phyloP scores from a whole-genome alignment of 768 basidiomycete genomes.

The Daedaleopsis sinensis region DNA sequence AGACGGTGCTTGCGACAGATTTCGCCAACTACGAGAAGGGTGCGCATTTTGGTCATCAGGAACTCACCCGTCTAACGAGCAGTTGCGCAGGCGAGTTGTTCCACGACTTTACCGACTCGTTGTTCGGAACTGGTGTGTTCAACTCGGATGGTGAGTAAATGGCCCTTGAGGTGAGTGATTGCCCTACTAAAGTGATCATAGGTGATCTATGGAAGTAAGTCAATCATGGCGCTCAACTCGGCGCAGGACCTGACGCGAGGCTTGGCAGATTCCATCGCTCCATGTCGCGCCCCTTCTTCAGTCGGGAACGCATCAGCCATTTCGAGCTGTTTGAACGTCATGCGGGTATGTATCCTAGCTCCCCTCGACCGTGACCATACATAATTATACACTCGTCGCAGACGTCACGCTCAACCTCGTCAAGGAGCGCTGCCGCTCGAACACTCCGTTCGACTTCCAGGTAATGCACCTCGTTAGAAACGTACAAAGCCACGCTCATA shows the following conservation, averaged over 20 bases:
- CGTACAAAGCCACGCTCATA: background rate
- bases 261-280: conserved; percentile 57
- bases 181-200: conserved; percentile 37
- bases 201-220: conserved; percentile 53
- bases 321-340: conserved; percentile 65
- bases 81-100: conserved; percentile 12
- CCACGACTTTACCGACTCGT: conserved; percentile 36
- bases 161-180: background rate
- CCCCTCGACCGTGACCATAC: background rate
- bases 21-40: conserved; percentile 50
- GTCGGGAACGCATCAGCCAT: conserved; percentile 58
- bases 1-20: conserved; percentile 47
- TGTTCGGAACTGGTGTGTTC: conserved; percentile 69
- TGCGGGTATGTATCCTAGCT: conserved; percentile 32
- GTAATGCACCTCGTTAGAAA: conserved; percentile 34
- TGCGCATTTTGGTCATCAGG: background rate
- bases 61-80: background rate
- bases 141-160: conserved; percentile 59
- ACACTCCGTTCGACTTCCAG: conserved; percentile 46
- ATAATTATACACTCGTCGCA: background rate
- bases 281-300: conserved; percentile 67
- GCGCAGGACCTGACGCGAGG: background rate
- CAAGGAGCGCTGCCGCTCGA: conserved; percentile 33
- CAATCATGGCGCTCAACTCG: background rate
- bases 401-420: conserved; percentile 33